A percentile compares a stretch with the other conserved stretches of the same genome.
Conservation (phyloP, 202 grass and related monocot species). For the Dendrocalamus latiflorus region DNA sequence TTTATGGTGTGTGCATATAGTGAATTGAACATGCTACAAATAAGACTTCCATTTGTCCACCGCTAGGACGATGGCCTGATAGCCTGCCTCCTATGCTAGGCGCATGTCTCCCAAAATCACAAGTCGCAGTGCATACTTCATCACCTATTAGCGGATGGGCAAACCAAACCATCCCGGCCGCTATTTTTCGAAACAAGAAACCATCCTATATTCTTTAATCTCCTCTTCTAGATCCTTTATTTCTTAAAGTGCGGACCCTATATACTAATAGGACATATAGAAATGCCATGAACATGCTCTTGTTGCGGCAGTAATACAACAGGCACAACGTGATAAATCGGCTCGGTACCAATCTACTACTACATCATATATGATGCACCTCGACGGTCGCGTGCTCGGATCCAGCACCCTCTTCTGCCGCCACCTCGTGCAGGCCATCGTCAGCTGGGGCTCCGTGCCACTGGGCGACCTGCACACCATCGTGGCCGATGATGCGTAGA, state of each 20-base stretch:
- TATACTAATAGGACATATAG: background rate
- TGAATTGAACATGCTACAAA: no score
- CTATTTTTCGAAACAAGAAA: background rate
- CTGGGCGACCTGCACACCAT: no score
- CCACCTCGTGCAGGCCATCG: no score
- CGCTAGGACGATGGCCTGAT: no score
- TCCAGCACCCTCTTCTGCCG: no score
- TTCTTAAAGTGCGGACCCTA: background rate
- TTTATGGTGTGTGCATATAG: no score
- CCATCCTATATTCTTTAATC: slow-evolving; percentile 12
- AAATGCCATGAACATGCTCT: background rate
- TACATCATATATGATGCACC: background rate
- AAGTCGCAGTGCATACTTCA: background rate
- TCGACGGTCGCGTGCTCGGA: no score
- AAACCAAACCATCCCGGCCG: slow-evolving; percentile 5
- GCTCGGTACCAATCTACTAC: background rate
- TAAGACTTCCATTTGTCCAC: no score
- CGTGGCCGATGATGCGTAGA: no score
- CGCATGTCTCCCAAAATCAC: background rate
- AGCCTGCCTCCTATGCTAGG: background rate
- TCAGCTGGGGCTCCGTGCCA: no score
- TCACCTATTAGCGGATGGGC: slow-evolving; percentile 1
- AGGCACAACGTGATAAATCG: background rate
- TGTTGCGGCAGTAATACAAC: slow-evolving; percentile 26
- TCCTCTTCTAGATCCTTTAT: background rate